Conservation (phyloP, 73 alveolate genomes). For the Effrenium voratum region DNA sequence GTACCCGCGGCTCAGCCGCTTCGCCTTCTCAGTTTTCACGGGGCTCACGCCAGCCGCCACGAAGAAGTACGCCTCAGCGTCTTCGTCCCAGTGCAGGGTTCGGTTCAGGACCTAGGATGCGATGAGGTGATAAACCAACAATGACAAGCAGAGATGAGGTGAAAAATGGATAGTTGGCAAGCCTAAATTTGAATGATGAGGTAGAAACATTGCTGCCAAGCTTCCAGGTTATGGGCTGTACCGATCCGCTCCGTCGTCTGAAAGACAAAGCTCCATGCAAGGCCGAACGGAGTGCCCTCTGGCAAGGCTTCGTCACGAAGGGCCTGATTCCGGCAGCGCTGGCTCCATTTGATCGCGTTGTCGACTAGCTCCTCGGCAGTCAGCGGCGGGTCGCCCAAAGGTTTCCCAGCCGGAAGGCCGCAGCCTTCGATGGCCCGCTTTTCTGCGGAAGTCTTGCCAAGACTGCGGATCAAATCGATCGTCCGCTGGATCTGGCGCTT, state of each 20-base stretch:
- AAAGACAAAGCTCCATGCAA: neutral
- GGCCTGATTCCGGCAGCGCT: neutral
- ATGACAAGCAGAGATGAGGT: neutral
- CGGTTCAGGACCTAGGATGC: neutral
- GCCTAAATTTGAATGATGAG: neutral
- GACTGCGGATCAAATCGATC: neutral
- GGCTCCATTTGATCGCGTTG: neutral
- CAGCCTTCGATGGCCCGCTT: neutral
- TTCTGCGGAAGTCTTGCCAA: neutral
- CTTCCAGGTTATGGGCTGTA: neutral
- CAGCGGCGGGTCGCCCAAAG: neutral
- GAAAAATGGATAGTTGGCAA: neutral
- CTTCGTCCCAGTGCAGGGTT: neutral
- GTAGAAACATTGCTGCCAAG: neutral
- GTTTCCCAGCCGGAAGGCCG: neutral
- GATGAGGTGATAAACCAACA: neutral
- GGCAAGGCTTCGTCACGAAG: neutral
- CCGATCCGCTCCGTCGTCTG: slow-evolving; percentile 9
- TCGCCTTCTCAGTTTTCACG: neutral
- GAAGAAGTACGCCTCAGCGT: neutral
- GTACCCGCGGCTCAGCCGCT: neutral
- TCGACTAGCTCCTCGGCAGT: neutral
- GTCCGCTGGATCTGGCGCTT: neutral
- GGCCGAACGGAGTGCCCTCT: neutral
- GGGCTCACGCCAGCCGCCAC: neutral